Evolutionary conservation across 805 yeast species (phyloP).

Genomic region (Yarrowia bubula): DNA sequence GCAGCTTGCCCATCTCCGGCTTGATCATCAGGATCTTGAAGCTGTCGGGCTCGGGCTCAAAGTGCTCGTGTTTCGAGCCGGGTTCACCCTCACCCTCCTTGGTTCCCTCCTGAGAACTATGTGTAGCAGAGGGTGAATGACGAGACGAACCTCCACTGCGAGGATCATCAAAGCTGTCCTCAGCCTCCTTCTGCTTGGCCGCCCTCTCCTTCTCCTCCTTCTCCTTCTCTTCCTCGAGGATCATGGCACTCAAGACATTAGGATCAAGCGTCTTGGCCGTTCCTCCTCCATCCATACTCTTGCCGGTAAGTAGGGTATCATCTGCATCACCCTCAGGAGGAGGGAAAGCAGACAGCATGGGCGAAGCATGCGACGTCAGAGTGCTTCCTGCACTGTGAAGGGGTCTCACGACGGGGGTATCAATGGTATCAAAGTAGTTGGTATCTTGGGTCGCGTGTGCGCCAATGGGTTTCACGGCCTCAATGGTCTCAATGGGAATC

Average conservation of each 20-base stretch:
- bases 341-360: conserved; percentile 15
- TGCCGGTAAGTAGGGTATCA: too few species aligned
- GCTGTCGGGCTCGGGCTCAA: neutral
- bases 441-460: neutral
- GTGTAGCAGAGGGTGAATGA: too few species aligned
- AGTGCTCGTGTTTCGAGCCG: neutral
- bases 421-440: conserved; percentile 20
- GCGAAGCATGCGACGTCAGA: neutral
- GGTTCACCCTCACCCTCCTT: neutral
- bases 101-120: neutral
- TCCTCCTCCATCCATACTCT: neutral
- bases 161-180: neutral
- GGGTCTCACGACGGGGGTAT: neutral
- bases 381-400: conserved; percentile 1
- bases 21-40: conserved; percentile 12
- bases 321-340: neutral
- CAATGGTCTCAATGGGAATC: conserved; percentile 17
- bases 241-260: neutral
- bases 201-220: neutral
- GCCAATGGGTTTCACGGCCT: conserved; percentile 16
- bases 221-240: neutral
- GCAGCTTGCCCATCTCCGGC: neutral
- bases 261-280: conserved; percentile 2
- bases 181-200: neutral
- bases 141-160: too few species aligned